Conservation (phyloP, 148 eudicot genomes). For the Rhododendron mucronatum region DNA sequence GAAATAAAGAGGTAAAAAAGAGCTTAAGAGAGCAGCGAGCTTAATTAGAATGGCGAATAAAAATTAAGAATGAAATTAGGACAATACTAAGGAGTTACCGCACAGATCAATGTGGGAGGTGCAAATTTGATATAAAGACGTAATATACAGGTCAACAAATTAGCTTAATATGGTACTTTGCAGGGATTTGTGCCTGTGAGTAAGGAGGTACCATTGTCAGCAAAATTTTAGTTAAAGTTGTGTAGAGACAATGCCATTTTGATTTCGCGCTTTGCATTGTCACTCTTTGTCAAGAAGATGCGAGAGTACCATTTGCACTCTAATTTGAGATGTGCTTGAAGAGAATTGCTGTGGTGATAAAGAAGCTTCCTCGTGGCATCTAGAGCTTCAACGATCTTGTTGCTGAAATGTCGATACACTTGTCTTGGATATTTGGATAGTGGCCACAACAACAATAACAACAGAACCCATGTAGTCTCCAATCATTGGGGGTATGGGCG, state of each 20-base stretch:
- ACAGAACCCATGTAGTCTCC: no score
- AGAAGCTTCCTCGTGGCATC: background rate
- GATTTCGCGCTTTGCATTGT: background rate
- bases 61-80: background rate
- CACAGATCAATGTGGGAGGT: background rate
- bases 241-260: background rate
- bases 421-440: background rate
- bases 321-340: background rate
- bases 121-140: background rate
- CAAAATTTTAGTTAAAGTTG: background rate
- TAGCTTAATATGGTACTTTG: background rate
- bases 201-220: background rate
- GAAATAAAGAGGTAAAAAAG: background rate
- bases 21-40: background rate
- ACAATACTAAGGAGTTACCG: background rate
- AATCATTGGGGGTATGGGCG: no score
- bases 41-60: background rate
- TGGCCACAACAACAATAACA: no score
- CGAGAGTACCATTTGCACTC: background rate
- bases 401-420: slow-evolving; percentile 3
- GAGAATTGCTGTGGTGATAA: background rate
- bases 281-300: background rate
- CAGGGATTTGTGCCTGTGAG: background rate
- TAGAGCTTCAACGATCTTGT: background rate
- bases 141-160: background rate